Evolutionary conservation across 2,329 filamentous ascomycete genomes (phyloP).

Genomic region (Trichocomaceae sp.): DNA sequence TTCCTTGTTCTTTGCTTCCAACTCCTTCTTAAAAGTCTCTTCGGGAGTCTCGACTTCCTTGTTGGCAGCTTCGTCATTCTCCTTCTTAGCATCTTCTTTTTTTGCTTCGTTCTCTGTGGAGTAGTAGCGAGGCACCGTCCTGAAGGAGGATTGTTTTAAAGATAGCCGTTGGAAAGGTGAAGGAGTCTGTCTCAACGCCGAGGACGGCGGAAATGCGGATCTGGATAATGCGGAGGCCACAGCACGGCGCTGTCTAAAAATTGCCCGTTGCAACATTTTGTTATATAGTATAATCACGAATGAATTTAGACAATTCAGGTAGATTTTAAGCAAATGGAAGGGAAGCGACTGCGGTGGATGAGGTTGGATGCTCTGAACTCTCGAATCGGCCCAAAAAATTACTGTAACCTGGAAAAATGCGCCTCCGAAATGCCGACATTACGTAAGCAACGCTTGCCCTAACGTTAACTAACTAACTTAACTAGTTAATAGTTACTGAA

Average conservation of each 20-base stretch:
- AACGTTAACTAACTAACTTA: neutral
- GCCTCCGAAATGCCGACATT: slow-evolving; percentile 8
- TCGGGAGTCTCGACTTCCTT: slow-evolving; percentile 35
- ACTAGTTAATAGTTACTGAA: neutral
- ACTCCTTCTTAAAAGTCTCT: slow-evolving; percentile 55
- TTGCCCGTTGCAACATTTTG: slow-evolving; percentile 39
- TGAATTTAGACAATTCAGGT: slow-evolving; percentile 1
- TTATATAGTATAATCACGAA: neutral
- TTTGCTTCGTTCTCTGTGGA: slow-evolving; percentile 32
- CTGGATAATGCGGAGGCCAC: slow-evolving; percentile 29
- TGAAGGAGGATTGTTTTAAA: slow-evolving; percentile 28
- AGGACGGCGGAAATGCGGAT: slow-evolving; percentile 28
- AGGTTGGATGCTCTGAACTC: slow-evolving; percentile 3
- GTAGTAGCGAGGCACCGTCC: slow-evolving; percentile 34
- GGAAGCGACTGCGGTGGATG: neutral
- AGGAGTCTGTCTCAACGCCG: slow-evolving; percentile 29
- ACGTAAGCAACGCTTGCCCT: slow-evolving; percentile 9
- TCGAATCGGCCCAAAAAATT: neutral
- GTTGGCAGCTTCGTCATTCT: slow-evolving; percentile 37
- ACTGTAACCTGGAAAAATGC: slow-evolving; percentile 11
- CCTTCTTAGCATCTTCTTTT: slow-evolving; percentile 24
- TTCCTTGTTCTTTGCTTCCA: slow-evolving; percentile 67
- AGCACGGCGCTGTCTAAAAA: slow-evolving; percentile 38
- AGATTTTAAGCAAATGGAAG: neutral
- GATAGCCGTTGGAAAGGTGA: slow-evolving; percentile 28